These are phyloP conservation scores for Forsythia viridissima DNA, from an alignment of 257 asterid species.

Conservation along the genomic window DNA sequence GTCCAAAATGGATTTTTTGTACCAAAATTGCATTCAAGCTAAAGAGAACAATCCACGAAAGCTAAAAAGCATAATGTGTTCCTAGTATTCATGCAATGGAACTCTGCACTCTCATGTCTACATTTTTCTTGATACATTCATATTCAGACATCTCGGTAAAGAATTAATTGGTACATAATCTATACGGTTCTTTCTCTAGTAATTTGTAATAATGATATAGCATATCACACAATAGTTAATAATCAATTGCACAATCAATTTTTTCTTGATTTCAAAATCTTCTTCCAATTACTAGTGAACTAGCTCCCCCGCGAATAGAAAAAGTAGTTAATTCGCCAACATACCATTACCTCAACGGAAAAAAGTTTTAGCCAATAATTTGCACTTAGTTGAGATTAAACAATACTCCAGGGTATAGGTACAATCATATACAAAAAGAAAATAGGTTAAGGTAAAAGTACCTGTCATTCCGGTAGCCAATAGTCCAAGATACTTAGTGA, in stretches of 20 bases:
- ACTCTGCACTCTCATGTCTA: neutral
- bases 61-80: neutral
- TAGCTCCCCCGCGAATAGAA: neutral
- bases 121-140: neutral
- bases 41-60: neutral
- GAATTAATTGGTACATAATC: neutral
- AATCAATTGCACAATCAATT: neutral
- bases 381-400: neutral
- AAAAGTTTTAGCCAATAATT: neutral
- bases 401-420: neutral
- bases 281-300: neutral
- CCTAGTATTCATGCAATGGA: neutral
- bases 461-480: constrained; percentile 98
- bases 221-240: neutral
- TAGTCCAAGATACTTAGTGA: constrained; percentile 83
- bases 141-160: neutral
- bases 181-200: neutral
- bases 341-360: neutral
- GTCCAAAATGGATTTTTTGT: neutral
- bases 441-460: constrained; percentile 22
- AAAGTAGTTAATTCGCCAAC: neutral
- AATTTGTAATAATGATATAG: neutral
- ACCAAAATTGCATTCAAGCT: neutral
- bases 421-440: neutral
- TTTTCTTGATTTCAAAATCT: neutral